A percentile compares a stretch with the other conserved stretches of the same genome.
These are phyloP conservation scores for Rhodotorula sp. DNA, from an alignment of 1,284 basidiomycete genomes.

Conservation along the genomic window DNA sequence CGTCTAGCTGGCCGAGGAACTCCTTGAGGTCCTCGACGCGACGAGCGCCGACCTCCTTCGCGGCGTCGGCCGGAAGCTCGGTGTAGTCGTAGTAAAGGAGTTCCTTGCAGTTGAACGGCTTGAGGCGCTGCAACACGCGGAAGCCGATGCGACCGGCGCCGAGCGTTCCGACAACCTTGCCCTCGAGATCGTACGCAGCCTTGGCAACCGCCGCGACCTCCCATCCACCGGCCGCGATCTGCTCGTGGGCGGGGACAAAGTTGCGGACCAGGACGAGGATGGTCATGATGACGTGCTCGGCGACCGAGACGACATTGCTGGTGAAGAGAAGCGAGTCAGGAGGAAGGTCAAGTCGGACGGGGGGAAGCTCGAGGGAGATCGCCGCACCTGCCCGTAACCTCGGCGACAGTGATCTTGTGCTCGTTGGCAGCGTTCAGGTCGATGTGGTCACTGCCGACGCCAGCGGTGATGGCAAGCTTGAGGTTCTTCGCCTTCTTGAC, in stretches of 20 bases:
- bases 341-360: neutral
- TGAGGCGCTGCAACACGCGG: constrained; percentile 77
- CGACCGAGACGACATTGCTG: constrained; percentile 57
- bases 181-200: constrained; percentile 73
- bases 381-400: constrained; percentile 50
- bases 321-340: too few relatives aligned
- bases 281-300: constrained; percentile 54
- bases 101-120: constrained; percentile 86
- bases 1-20: constrained; percentile 71
- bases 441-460: constrained; percentile 68
- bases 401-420: constrained; percentile 74
- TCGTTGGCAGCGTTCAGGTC: constrained; percentile 86
- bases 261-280: constrained; percentile 84
- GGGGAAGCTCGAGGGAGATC: neutral
- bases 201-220: constrained; percentile 52
- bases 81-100: constrained; percentile 81
- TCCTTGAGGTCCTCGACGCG: constrained; percentile 81
- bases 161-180: constrained; percentile 62
- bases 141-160: constrained; percentile 67
- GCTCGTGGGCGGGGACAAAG: constrained; percentile 77
- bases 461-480: constrained; percentile 88
- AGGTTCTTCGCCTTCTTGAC: constrained; percentile 80
- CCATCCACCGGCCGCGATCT: constrained; percentile 82
- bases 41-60: constrained; percentile 66
- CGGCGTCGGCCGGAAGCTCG: constrained; percentile 70